Percentiles rank a stretch among this genome's conserved stretches.
Evolutionary conservation across 306 rosid species (phyloP).

Genomic region (Begonia fuchsioides): DNA sequence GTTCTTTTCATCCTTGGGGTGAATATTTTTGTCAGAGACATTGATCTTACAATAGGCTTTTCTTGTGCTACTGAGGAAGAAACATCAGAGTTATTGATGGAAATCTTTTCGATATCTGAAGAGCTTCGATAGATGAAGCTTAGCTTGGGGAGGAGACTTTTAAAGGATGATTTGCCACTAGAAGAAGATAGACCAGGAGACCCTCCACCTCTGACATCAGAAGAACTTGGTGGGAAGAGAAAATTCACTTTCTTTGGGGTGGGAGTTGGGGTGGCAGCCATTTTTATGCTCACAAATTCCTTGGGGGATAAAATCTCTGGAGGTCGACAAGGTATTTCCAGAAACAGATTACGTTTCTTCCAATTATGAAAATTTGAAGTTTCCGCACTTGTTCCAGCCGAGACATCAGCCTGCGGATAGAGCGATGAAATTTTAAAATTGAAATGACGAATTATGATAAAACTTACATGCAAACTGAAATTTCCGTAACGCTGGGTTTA

Average conservation of each 20-base stretch:
- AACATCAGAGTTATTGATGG: constrained; percentile 27
- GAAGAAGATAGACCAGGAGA: constrained; percentile 40
- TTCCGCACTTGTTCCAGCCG: constrained; percentile 31
- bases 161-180: constrained; percentile 50
- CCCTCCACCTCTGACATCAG: constrained; percentile 31
- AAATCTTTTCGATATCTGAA: constrained; percentile 47
- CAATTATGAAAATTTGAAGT: constrained; percentile 21
- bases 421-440: neutral
- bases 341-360: constrained; percentile 44
- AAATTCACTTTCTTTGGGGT: constrained; percentile 73
- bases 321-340: constrained; percentile 55
- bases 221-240: constrained; percentile 40
- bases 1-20: constrained; percentile 64
- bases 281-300: constrained; percentile 53
- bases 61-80: constrained; percentile 34
- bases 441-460: too few species aligned
- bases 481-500: too few species aligned
- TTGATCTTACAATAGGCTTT: constrained; percentile 52
- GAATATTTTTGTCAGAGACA: constrained; percentile 60
- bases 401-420: constrained; percentile 32
- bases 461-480: too few species aligned
- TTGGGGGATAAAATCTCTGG: constrained; percentile 19
- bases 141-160: constrained; percentile 58
- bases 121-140: constrained; percentile 47
- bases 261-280: constrained; percentile 66